Percentiles rank a stretch among this genome's conserved stretches.
Evolutionary conservation across 345 rosid genomes (phyloP).

Genomic region (Triadica sebifera): DNA sequence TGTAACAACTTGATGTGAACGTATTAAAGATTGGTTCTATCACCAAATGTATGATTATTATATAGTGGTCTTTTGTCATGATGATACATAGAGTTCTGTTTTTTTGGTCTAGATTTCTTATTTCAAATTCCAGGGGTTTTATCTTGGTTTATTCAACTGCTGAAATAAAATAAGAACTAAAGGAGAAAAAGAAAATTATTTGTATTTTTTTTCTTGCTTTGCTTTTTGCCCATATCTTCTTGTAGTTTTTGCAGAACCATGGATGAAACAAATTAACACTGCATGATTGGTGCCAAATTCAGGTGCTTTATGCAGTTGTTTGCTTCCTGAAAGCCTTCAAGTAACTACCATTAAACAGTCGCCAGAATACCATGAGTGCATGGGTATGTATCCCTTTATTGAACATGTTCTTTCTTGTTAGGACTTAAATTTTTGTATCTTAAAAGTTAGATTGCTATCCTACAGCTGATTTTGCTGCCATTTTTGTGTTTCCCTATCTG

Average conservation of each 20-base stretch:
- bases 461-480: background rate
- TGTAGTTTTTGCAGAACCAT: background rate
- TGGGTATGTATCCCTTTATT: conserved; percentile 27
- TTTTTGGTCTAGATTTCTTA: background rate
- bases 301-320: conserved; percentile 68
- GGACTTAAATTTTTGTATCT: background rate
- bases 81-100: background rate
- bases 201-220: background rate
- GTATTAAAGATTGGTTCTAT: too few species aligned
- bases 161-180: background rate
- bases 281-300: conserved; percentile 17
- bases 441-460: background rate
- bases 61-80: background rate
- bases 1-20: too few species aligned
- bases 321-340: conserved; percentile 83
- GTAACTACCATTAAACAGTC: conserved; percentile 60
- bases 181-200: too few species aligned
- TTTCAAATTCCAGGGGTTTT: background rate
- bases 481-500: conserved; percentile 7
- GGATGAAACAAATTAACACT: background rate
- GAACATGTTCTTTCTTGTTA: background rate
- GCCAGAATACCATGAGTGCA: conserved; percentile 51
- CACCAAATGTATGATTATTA: background rate
- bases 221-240: background rate
- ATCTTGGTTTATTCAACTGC: background rate